A percentile compares a stretch with the other conserved stretches of the same genome.
These are phyloP conservation scores for Endothia cerciana DNA, from an alignment of 2,329 filamentous ascomycete species.

Conservation along the genomic window DNA sequence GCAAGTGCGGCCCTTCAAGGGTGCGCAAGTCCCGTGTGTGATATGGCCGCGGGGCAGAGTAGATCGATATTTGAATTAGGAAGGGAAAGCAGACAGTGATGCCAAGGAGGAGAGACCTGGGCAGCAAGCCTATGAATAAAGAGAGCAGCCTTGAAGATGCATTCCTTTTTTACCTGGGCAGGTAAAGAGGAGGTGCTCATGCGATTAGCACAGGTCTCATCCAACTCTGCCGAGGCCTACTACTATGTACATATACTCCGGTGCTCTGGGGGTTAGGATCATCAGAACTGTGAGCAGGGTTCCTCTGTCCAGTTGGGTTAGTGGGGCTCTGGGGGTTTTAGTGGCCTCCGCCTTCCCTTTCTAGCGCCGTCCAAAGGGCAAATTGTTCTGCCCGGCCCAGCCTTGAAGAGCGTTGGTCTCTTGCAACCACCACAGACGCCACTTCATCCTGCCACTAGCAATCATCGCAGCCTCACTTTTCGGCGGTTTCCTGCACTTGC, in stretches of 20 bases:
- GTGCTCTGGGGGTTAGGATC: conserved; percentile 12
- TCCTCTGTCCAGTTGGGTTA: conserved; percentile 3
- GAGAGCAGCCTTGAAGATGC: not conserved
- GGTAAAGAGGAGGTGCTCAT: not conserved
- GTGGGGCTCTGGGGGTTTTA: not conserved
- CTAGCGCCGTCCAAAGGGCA: conserved; percentile 1
- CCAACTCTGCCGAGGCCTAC: conserved; percentile 12
- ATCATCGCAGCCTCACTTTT: conserved; percentile 16
- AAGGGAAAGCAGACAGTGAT: not conserved
- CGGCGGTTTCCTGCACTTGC: conserved; percentile 29
- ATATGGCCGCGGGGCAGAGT: not conserved
- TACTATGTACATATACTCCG: not conserved
- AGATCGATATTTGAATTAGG: not conserved
- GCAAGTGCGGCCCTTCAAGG: not conserved
- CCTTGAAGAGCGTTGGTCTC: too few species aligned
- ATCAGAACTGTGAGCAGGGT: conserved; percentile 9
- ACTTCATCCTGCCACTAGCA: conserved; percentile 1
- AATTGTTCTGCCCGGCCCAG: conserved; percentile 14
- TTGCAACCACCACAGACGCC: conserved; percentile 1
- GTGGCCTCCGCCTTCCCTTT: conserved; percentile 23
- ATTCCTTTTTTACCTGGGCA: not conserved
- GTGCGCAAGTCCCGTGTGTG: not conserved
- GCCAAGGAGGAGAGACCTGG: not conserved
- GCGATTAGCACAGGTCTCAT: not conserved
- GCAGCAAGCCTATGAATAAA: not conserved